Conservation (phyloP, 2,329 filamentous ascomycete genomes). For the Nannizzia gypsea region DNA sequence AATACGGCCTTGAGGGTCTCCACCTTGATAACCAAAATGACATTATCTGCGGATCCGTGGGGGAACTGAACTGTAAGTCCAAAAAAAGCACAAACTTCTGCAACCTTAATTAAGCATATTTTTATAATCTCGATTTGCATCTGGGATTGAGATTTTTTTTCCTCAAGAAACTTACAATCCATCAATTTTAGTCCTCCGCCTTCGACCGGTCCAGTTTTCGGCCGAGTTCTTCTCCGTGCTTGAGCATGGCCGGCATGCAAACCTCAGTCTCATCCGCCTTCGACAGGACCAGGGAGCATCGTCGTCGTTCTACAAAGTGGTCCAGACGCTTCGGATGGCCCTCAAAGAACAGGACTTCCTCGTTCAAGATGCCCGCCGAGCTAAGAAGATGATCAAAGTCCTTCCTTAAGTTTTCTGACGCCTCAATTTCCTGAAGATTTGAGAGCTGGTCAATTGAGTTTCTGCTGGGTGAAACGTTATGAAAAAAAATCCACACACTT, state of each 20-base stretch:
- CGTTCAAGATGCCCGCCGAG: slow-evolving; percentile 54
- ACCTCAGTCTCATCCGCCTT: slow-evolving; percentile 70
- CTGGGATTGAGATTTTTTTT: neutral
- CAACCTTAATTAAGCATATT: neutral
- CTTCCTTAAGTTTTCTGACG: slow-evolving; percentile 13
- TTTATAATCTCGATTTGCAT: neutral
- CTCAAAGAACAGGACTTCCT: slow-evolving; percentile 55
- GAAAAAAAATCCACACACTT: too few species aligned
- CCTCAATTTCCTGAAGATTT: neutral
- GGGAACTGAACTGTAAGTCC: slow-evolving; percentile 62
- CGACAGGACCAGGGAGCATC: slow-evolving; percentile 87
- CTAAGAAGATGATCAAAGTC: slow-evolving; percentile 52
- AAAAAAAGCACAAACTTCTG: neutral
- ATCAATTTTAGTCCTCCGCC: slow-evolving; percentile 50
- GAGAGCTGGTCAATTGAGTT: neutral
- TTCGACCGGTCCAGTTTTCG: slow-evolving; percentile 81
- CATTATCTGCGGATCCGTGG: slow-evolving; percentile 67
- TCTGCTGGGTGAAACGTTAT: neutral
- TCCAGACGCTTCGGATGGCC: slow-evolving; percentile 61
- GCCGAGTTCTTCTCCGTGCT: slow-evolving; percentile 81
- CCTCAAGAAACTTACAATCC: neutral
- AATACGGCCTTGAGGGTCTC: slow-evolving; percentile 69
- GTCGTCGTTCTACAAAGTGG: slow-evolving; percentile 73
- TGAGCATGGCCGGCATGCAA: slow-evolving; percentile 65
- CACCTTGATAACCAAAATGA: slow-evolving; percentile 67